A percentile compares a stretch with the other conserved stretches of the same genome.
Conservation (phyloP, 305 asterid genomes). For the Fraxinus latifolia region DNA sequence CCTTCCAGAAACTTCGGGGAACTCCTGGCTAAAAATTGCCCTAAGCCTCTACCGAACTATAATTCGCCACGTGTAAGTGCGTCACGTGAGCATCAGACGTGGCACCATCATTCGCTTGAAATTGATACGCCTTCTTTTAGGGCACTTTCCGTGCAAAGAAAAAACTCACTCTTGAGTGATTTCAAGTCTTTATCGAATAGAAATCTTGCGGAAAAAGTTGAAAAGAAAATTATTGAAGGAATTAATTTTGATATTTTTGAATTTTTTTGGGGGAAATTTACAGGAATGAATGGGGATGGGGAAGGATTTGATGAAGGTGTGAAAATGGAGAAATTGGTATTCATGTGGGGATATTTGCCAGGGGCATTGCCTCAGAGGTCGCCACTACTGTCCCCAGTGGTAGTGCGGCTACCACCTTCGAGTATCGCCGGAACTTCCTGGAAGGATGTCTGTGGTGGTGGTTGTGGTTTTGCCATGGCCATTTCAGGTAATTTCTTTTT, state of each 20-base stretch:
- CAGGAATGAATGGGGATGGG: constrained; percentile 59
- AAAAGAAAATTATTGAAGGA: neutral
- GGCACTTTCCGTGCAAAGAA: constrained; percentile 31
- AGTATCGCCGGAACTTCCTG: constrained; percentile 47
- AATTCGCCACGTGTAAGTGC: constrained; percentile 43
- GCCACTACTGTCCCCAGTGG: constrained; percentile 72
- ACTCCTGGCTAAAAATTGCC: constrained; percentile 53
- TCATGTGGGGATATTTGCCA: constrained; percentile 93
- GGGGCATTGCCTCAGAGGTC: constrained; percentile 92
- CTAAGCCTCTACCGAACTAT: constrained; percentile 35
- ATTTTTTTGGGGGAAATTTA: neutral
- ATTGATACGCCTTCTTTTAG: constrained; percentile 51
- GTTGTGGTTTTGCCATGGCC: constrained; percentile 96
- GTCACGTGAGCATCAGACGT: constrained; percentile 57
- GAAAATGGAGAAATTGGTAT: constrained; percentile 52
- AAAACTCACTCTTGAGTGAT: constrained; percentile 2
- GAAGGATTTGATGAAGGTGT: constrained; percentile 54
- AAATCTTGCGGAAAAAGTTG: neutral
- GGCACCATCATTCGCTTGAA: constrained; percentile 41
- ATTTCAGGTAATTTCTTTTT: constrained; percentile 55
- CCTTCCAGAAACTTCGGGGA: constrained; percentile 79
- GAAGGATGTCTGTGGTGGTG: constrained; percentile 91
- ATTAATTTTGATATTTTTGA: neutral
- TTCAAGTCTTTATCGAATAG: neutral
- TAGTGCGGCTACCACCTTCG: constrained; percentile 53